phyloP scores from a whole-genome alignment of 345 rosid species.

The Dimocarpus longan region DNA sequence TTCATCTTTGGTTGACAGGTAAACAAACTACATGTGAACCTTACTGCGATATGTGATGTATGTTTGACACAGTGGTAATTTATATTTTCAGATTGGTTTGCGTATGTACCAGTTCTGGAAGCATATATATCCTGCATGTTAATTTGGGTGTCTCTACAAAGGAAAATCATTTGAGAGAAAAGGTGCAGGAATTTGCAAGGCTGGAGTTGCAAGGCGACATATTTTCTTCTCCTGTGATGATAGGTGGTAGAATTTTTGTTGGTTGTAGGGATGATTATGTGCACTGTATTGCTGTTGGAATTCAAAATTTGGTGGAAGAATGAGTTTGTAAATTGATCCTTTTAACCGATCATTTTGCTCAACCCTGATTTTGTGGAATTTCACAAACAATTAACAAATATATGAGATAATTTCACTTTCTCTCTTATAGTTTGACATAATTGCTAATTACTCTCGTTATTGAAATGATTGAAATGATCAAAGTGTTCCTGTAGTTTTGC shows the following conservation, averaged over 20 bases:
- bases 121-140: slow-evolving; percentile 53
- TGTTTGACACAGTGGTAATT: neutral
- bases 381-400: too few species aligned
- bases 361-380: too few species aligned
- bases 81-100: slow-evolving; percentile 68
- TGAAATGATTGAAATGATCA: too few species aligned
- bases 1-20: slow-evolving; percentile 57
- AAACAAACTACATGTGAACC: neutral
- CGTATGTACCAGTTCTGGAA: slow-evolving; percentile 71
- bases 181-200: slow-evolving; percentile 60
- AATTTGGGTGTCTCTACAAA: slow-evolving; percentile 17
- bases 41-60: neutral
- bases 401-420: too few species aligned
- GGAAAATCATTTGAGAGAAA: neutral
- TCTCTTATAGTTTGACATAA: too few species aligned
- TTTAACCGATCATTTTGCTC: too few species aligned
- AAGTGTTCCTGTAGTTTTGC: too few species aligned
- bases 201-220: slow-evolving; percentile 65
- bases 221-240: slow-evolving; percentile 94
- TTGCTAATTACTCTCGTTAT: too few species aligned
- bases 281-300: slow-evolving; percentile 59
- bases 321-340: neutral
- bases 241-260: slow-evolving; percentile 82
- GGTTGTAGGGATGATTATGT: slow-evolving; percentile 89
- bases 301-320: slow-evolving; percentile 8